Percentiles rank a stretch among this genome's conserved stretches.
Conservation (phyloP, 2,329 filamentous ascomycete species). For the Sphaerulina populicola region DNA sequence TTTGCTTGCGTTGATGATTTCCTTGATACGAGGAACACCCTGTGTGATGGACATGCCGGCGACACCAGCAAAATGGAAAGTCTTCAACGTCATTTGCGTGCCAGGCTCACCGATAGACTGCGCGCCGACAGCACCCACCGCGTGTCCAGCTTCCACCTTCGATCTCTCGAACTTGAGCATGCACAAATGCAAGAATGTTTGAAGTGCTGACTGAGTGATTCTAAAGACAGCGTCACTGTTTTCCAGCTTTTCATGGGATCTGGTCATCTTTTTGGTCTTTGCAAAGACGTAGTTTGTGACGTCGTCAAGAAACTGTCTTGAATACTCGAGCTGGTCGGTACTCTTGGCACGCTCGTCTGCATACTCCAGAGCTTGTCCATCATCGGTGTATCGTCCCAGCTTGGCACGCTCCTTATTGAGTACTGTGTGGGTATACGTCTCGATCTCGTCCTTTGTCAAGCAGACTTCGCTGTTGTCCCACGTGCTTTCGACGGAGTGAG, state of each 20-base stretch:
- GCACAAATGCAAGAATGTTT: slow-evolving; percentile 70
- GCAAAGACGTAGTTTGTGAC: slow-evolving; percentile 60
- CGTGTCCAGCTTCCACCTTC: slow-evolving; percentile 87
- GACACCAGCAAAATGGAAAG: slow-evolving; percentile 99
- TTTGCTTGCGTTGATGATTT: slow-evolving; percentile 98
- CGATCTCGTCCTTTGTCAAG: slow-evolving; percentile 66
- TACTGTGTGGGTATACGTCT: slow-evolving; percentile 57
- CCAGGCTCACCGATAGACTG: slow-evolving; percentile 97
- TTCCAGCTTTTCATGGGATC: slow-evolving; percentile 21
- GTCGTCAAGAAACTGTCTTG: slow-evolving; percentile 69
- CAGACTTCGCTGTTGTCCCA: slow-evolving; percentile 69
- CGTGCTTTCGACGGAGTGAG: slow-evolving; percentile 65
- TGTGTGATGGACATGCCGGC: slow-evolving; percentile 99
- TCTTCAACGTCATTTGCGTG: slow-evolving; percentile 98
- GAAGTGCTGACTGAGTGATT: slow-evolving; percentile 61
- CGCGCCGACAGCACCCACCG: slow-evolving; percentile 89
- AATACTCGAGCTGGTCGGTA: slow-evolving; percentile 56
- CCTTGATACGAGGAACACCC: slow-evolving; percentile 98
- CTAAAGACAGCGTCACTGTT: slow-evolving; percentile 61
- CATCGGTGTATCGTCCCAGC: slow-evolving; percentile 37
- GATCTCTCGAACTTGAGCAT: slow-evolving; percentile 85
- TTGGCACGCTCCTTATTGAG: slow-evolving; percentile 60
- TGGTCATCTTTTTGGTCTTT: slow-evolving; percentile 27
- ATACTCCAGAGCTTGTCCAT: slow-evolving; percentile 50
- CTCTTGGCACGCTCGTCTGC: slow-evolving; percentile 64